Evolutionary conservation across 306 rosid species (phyloP).

Genomic region (Dicorynia guianensis): DNA sequence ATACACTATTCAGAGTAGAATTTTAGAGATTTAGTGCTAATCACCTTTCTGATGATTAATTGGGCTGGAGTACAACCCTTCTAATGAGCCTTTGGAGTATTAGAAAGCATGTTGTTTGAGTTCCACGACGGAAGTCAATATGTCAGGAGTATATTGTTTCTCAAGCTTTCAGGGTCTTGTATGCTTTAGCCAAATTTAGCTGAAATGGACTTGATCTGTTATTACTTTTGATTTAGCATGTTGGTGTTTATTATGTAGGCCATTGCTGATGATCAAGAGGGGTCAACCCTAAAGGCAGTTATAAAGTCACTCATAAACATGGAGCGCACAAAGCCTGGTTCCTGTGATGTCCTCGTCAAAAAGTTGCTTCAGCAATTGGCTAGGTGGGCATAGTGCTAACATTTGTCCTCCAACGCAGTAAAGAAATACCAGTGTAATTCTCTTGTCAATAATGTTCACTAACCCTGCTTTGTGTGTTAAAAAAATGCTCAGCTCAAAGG

Average conservation of each 20-base stretch:
- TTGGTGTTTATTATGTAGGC: constrained; percentile 53
- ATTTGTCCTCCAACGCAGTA: not conserved
- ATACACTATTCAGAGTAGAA: not conserved
- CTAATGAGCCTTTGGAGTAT: too few relatives aligned
- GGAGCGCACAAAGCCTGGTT: constrained; percentile 82
- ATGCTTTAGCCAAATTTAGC: constrained; percentile 7
- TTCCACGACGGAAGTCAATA: not conserved
- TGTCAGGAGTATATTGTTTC: not conserved
- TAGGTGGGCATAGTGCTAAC: constrained; percentile 58
- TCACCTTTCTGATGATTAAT: not conserved
- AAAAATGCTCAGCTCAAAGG: constrained; percentile 70
- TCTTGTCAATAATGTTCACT: not conserved
- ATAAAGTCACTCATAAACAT: constrained; percentile 69
- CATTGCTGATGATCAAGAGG: constrained; percentile 76
- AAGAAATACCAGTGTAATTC: constrained; percentile 10
- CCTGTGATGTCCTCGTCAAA: constrained; percentile 74
- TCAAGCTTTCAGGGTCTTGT: not conserved
- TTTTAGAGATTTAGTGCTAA: not conserved
- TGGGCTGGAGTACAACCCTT: not conserved
- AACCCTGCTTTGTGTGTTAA: not conserved
- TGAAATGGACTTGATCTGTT: constrained; percentile 1
- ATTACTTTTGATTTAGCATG: constrained; percentile 8
- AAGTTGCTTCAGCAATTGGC: constrained; percentile 83
- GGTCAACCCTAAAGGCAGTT: constrained; percentile 57
- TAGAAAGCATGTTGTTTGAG: too few relatives aligned